A percentile compares a stretch with the other conserved stretches of the same genome.
Evolutionary conservation across 2,329 filamentous ascomycete genomes (phyloP).

Genomic region (Fusarium sp.): DNA sequence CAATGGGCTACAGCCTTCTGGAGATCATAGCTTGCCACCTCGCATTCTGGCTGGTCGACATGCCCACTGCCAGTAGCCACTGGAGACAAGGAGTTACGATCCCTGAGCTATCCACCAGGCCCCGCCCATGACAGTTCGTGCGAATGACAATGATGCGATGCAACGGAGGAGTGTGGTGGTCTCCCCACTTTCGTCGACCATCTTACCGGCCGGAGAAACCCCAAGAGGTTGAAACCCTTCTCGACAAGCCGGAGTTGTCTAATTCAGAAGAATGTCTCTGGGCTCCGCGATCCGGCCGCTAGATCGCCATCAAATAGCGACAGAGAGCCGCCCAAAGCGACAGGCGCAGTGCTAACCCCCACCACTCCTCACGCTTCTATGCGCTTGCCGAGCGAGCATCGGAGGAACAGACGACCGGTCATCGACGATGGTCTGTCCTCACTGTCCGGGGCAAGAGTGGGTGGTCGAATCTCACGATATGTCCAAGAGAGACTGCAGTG

Average conservation of each 20-base stretch:
- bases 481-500: conserved; percentile 28
- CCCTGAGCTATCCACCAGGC: conserved; percentile 5
- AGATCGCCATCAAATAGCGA: conserved; percentile 13
- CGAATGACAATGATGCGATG: conserved; percentile 22
- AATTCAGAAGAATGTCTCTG: conserved; percentile 6
- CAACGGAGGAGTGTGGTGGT: neutral
- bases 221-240: conserved; percentile 7
- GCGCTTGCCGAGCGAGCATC: conserved; percentile 25
- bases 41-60: conserved; percentile 5
- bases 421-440: conserved; percentile 14
- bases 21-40: conserved; percentile 17
- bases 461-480: conserved; percentile 4
- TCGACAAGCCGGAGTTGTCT: neutral
- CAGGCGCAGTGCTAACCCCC: conserved; percentile 20
- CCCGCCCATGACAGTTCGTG: conserved; percentile 23
- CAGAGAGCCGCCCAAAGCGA: conserved; percentile 41
- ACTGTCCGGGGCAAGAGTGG: neutral
- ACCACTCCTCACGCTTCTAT: conserved; percentile 4
- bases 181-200: conserved; percentile 3
- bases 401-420: conserved; percentile 20
- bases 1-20: conserved; percentile 13
- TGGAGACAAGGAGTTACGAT: conserved; percentile 15
- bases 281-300: conserved; percentile 13
- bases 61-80: conserved; percentile 4
- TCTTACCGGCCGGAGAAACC: conserved; percentile 9